phyloP scores from a whole-genome alignment of 371 early-diverging fungal species.

The Entomophthora muscae region DNA sequence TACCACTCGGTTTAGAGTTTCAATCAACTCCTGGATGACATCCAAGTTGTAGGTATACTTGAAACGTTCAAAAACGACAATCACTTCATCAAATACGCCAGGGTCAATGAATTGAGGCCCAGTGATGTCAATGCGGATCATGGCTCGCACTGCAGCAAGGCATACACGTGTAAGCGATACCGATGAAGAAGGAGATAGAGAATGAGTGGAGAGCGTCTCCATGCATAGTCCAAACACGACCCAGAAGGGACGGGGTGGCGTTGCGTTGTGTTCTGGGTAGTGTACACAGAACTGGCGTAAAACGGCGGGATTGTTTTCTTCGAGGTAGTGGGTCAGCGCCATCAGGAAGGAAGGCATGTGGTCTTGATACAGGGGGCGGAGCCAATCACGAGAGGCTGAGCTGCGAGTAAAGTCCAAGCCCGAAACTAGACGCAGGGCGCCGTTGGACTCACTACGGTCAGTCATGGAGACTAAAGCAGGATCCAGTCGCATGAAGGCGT shows the following conservation, averaged over 20 bases:
- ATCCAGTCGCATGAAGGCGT: constrained; percentile 34
- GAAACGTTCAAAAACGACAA: constrained; percentile 39
- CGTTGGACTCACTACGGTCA: constrained; percentile 19
- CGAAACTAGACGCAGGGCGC: constrained; percentile 14
- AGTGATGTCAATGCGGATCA: constrained; percentile 21
- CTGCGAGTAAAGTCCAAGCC: constrained; percentile 10
- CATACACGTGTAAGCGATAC: constrained; percentile 18
- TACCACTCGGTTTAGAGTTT: neutral
- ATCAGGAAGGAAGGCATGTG: constrained; percentile 11
- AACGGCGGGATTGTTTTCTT: constrained; percentile 2
- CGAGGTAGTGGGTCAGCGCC: constrained; percentile 8
- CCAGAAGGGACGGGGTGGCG: constrained; percentile 27
- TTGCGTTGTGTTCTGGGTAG: constrained; percentile 11
- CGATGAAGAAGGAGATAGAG: constrained; percentile 15
- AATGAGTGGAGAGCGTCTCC: constrained; percentile 31
- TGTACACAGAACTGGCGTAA: constrained; percentile 18
- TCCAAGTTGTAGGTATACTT: constrained; percentile 4
- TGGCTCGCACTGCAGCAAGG: constrained; percentile 20
- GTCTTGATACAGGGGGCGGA: constrained; percentile 14
- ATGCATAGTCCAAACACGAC: constrained; percentile 43
- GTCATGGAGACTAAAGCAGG: constrained; percentile 29
- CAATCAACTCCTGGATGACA: neutral
- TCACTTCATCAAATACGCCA: constrained; percentile 35
- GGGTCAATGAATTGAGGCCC: constrained; percentile 23
- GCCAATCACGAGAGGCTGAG: neutral